phyloP scores from a whole-genome alignment of 179 eudicot species.

The Sideroxylon spinosum region DNA sequence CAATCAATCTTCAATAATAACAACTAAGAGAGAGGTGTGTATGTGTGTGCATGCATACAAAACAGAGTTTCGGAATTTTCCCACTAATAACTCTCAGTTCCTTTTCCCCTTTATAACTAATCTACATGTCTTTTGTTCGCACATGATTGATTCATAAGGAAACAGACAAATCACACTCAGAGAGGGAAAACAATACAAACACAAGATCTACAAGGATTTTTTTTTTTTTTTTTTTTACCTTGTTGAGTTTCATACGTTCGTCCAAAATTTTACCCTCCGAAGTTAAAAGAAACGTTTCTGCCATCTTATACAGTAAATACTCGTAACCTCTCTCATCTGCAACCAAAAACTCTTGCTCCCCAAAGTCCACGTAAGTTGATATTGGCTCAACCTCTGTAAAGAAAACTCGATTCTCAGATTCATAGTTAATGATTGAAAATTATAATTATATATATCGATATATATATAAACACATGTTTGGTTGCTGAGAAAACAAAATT shows the following conservation, averaged over 20 bases:
- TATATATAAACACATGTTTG: not conserved
- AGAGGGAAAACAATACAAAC: not conserved
- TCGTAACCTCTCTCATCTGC: constrained; percentile 92
- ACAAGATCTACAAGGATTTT: not conserved
- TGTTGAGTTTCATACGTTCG: constrained; percentile 70
- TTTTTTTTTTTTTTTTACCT: constrained; percentile 34
- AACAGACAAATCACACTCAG: constrained; percentile 1
- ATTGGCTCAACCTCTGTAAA: constrained; percentile 84
- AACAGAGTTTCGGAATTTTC: constrained; percentile 7
- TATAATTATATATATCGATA: too few species aligned
- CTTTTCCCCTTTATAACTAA: constrained; percentile 6
- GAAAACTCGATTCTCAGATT: constrained; percentile 17
- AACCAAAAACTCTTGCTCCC: constrained; percentile 72
- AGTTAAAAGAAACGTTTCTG: constrained; percentile 59
- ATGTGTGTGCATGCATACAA: constrained; percentile 19
- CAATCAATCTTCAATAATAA: constrained; percentile 17
- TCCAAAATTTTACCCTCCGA: constrained; percentile 62
- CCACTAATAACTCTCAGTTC: not conserved
- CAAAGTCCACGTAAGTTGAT: constrained; percentile 79
- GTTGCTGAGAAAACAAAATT: not conserved
- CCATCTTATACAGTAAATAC: constrained; percentile 62
- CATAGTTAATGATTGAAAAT: not conserved
- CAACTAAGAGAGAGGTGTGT: not conserved
- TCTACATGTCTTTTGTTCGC: not conserved
- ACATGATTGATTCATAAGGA: constrained; percentile 14